Evolutionary conservation across 2,329 filamentous ascomycete genomes (phyloP), one percentile per base, ranked within the genome.

Genomic region (Malbranchea cinnamomea): DNA sequence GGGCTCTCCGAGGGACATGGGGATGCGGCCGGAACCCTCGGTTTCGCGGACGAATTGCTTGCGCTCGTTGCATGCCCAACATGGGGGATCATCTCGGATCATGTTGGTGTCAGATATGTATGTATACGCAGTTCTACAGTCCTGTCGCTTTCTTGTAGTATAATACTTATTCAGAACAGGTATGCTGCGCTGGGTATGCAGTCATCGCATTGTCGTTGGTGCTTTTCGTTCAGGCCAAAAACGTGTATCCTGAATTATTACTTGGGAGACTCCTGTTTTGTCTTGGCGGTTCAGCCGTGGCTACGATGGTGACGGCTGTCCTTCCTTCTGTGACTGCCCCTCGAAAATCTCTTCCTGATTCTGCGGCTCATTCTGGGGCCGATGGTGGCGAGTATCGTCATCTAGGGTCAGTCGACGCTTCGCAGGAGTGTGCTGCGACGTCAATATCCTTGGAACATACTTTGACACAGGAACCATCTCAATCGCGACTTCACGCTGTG

Each of bases 291-390:
- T 84, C 85, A n/a, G 89, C 87, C 13, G 74, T 80, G 66, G 85
- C 84, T 9, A 95, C 89, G 1, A 98, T 98, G 89, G 89, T 98
- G 12, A 95, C 89, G 6, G 89, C 89, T 3, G 83, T 92, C 26
- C 64, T 98, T 14, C 89, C 89, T 1, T 75, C 66, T 16, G 72
- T 78, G 55, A 70, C 70, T 17, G 45, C 7, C 44, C 11, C 39
- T 41, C 20, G 50, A 37, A 30, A 38, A 45, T 23, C 38, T 43
- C 22, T 17, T 34, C 29, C 18, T 32, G 45, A 12, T 21, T 28
- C 22, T n/a, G n/a, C n/a, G n/a, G n/a, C n/a, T n/a, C n/a, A n/a
- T n/a, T n/a, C n/a, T n/a, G n/a, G n/a, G n/a, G n/a, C n/a, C n/a
- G n/a, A n/a, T n/a, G n/a, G n/a, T n/a, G n/a, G n/a, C n/a, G n/a